Evolutionary conservation across 2,329 filamentous ascomycete species (phyloP), one percentile per base, ranked within the genome.

Genomic region (Fonsecaea multimorphosa): DNA sequence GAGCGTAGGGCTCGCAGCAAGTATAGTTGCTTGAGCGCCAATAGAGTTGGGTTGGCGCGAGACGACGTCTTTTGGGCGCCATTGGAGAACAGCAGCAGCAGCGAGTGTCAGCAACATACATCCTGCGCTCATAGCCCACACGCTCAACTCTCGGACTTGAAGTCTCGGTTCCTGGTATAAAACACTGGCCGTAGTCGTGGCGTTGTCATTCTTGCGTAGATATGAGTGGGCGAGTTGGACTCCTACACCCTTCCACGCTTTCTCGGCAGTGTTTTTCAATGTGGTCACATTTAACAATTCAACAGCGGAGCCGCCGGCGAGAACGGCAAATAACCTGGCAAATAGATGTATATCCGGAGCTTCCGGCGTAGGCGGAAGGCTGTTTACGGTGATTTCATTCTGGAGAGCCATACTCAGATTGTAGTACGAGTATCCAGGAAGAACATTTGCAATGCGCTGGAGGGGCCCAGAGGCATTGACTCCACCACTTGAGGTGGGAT

Each of bases 171-270:
- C 29, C 34, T 54, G 59, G 6, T 55, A 38, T 24, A 19, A 8
- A 46, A 40, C 31, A 11, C 9, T 40, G 59, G 51, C 46, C 9
- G 59, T 38, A 14, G 59, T 40, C 19, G 59, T 53, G 7, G 46
- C 32, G 34, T 58, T 58, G 22, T 58, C 55, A 6, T n/a, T 22
- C 14, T 58, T 36, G 22, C 57, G 57, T 31, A 56, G 52, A 32
- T 58, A 36, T 24, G 40, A 29, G 22, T 58, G 16, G 14, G 66
- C 68, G 22, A 64, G 65, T 31, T 63, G 61, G 12, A 65, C 55
- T 14, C 64, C 66, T 7, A 68, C 59, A n/a, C 66, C 66, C 2
- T 63, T 64, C 38, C 67, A 70, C 12, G 58, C 68, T 40, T 32
- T 40, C 40, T 59, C 54, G 2, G 61, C 61, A 3, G 61, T 40